phyloP scores from a whole-genome alignment of 2,329 filamentous ascomycete genomes.

The Sporothrix humicola region DNA sequence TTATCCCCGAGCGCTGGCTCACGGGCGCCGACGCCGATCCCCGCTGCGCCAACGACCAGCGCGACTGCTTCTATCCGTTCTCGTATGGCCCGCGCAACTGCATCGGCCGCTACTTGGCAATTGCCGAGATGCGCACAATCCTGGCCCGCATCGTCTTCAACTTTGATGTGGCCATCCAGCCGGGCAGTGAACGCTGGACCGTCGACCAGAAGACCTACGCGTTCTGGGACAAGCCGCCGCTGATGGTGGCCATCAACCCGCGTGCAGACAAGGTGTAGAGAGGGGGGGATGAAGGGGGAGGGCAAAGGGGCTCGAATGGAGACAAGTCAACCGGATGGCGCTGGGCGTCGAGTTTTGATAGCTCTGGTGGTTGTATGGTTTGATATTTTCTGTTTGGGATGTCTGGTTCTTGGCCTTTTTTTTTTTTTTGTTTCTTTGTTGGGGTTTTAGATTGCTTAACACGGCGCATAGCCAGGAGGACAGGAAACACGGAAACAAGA shows the following conservation, averaged over 20 bases:
- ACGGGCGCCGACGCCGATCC: constrained; percentile 40
- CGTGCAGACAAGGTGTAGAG: constrained; percentile 24
- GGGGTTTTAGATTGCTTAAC: not conserved
- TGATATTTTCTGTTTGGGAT: not conserved
- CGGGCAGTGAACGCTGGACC: constrained; percentile 49
- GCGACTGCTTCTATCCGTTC: constrained; percentile 55
- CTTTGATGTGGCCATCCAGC: constrained; percentile 53
- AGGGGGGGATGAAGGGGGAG: constrained; percentile 15
- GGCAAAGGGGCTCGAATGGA: not conserved
- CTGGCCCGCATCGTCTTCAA: constrained; percentile 55
- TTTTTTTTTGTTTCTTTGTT: not conserved
- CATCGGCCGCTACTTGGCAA: constrained; percentile 57
- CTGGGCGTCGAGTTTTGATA: not conserved
- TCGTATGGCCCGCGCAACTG: constrained; percentile 57
- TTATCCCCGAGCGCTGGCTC: constrained; percentile 56
- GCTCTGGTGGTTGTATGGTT: not conserved
- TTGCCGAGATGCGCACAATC: constrained; percentile 57
- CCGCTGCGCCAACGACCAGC: constrained; percentile 50
- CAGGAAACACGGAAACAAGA: not conserved
- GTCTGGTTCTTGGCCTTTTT: not conserved
- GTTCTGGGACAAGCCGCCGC: constrained; percentile 50
- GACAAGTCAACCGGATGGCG: not conserved
- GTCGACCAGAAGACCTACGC: constrained; percentile 48
- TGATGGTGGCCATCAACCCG: constrained; percentile 41
- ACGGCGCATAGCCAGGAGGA: constrained; percentile 1